phyloP scores from a whole-genome alignment of 2,329 filamentous ascomycete species.

The Grosmannia serpens region DNA sequence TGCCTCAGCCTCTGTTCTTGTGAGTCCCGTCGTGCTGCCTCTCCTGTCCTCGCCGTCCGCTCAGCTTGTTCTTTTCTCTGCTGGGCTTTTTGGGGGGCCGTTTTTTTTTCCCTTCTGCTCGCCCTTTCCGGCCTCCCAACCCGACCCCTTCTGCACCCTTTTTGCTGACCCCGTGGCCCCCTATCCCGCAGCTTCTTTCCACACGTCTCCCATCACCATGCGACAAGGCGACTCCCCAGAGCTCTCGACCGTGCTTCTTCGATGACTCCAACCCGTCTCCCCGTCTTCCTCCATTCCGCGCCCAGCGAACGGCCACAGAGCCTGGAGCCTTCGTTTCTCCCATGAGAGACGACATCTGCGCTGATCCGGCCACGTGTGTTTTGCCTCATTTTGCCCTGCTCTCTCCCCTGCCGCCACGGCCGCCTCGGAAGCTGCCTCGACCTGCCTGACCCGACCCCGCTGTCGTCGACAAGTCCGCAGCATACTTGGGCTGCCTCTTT shows the following conservation, averaged over 20 bases:
- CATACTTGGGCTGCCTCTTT: not conserved
- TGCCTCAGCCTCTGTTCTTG: not conserved
- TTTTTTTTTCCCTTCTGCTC: not conserved
- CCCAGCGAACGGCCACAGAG: not conserved
- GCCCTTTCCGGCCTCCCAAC: not conserved
- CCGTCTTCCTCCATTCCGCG: not conserved
- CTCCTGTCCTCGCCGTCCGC: not conserved
- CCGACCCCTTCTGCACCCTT: not conserved
- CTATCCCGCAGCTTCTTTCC: not conserved
- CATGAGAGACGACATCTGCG: not conserved
- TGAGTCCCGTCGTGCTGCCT: not conserved
- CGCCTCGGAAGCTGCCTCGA: not conserved
- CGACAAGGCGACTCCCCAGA: constrained; percentile 3
- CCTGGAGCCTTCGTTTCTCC: not conserved
- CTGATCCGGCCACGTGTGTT: not conserved
- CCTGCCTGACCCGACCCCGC: not conserved
- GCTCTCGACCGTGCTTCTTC: constrained; percentile 1
- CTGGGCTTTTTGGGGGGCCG: too few species aligned
- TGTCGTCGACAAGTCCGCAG: not conserved
- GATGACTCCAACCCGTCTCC: constrained; percentile 1
- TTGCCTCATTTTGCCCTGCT: not conserved
- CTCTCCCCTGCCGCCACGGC: not conserved
- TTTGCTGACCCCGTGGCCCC: not conserved
- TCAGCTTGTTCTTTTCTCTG: not conserved
- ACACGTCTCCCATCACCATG: constrained; percentile 3